These are phyloP conservation scores for Saccharomycopsis olivae DNA, from an alignment of 805 yeast genomes.

Conservation along the genomic window DNA sequence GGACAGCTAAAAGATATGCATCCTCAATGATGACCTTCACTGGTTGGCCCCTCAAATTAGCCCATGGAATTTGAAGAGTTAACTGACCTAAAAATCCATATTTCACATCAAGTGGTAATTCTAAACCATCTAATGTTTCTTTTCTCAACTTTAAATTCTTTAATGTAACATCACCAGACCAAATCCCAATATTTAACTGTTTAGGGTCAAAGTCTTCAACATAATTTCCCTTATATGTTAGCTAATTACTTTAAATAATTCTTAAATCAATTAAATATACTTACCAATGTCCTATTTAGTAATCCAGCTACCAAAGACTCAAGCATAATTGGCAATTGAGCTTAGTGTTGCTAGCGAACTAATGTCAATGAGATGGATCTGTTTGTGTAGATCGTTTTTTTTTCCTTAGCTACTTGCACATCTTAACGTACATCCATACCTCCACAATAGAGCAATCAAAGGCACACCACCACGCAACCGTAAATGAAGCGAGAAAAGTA, in stretches of 20 bases:
- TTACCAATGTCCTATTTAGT: conserved; percentile 42
- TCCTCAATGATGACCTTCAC: conserved; percentile 82
- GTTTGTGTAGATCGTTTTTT: too few species aligned
- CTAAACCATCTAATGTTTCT: conserved; percentile 80
- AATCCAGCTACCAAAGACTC: conserved; percentile 57
- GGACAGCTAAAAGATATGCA: conserved; percentile 72
- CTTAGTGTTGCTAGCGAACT: too few species aligned
- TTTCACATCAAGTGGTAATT: conserved; percentile 76
- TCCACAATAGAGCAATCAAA: too few species aligned
- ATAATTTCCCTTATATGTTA: conserved; percentile 40
- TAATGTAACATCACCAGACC: conserved; percentile 94
- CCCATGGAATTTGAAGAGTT: conserved; percentile 93
- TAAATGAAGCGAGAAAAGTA: too few species aligned
- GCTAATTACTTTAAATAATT: not conserved
- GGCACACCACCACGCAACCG: too few species aligned
- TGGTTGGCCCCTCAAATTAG: conserved; percentile 85
- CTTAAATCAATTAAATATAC: conserved; percentile 10
- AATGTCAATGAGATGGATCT: too few species aligned
- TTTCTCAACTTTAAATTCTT: conserved; percentile 68
- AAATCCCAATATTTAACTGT: conserved; percentile 89
- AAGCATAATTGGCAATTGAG: conserved; percentile 41
- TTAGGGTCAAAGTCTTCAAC: conserved; percentile 94
- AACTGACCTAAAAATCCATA: conserved; percentile 87
- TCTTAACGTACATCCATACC: too few species aligned
- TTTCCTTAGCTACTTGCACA: too few species aligned